These are phyloP conservation scores for Cystobasidiaceae sp. DNA, from an alignment of 1,284 basidiomycete genomes.

Conservation along the genomic window DNA sequence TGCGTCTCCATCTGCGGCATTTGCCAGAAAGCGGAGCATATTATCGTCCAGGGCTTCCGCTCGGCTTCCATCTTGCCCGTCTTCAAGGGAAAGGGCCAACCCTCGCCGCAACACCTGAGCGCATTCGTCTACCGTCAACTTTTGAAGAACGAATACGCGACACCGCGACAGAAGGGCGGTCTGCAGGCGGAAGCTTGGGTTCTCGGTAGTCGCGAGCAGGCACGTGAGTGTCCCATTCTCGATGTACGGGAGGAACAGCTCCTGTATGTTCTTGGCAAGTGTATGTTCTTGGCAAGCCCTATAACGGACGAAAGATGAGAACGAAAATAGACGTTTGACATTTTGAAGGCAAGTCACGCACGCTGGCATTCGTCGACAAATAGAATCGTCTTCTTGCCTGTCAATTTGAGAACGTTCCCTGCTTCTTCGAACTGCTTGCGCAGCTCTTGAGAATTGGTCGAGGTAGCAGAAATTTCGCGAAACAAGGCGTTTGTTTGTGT, in stretches of 20 bases:
- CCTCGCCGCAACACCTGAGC: constrained; percentile 55
- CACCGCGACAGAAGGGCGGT: constrained; percentile 48
- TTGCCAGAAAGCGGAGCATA: constrained; percentile 44
- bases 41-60: constrained; percentile 68
- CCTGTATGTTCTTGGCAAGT: constrained; percentile 77
- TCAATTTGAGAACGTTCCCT: constrained; percentile 61
- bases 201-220: constrained; percentile 86
- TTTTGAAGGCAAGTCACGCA: not conserved
- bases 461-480: constrained; percentile 55
- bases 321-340: not conserved
- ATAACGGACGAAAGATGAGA: too few relatives aligned
- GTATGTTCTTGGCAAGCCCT: too few relatives aligned
- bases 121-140: constrained; percentile 59
- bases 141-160: constrained; percentile 57
- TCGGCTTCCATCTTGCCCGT: constrained; percentile 68
- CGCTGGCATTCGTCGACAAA: constrained; percentile 83
- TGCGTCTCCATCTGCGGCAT: constrained; percentile 63
- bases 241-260: constrained; percentile 67
- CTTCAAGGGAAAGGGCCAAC: constrained; percentile 42
- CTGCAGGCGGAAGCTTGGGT: constrained; percentile 65
- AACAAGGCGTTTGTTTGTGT: constrained; percentile 59
- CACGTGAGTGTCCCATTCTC: constrained; percentile 69
- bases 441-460: constrained; percentile 70
- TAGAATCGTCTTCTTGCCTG: constrained; percentile 64
- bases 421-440: constrained; percentile 75